Evolutionary conservation across 2,329 filamentous ascomycete genomes (phyloP).

Genomic region (Seiridium unicorne): DNA sequence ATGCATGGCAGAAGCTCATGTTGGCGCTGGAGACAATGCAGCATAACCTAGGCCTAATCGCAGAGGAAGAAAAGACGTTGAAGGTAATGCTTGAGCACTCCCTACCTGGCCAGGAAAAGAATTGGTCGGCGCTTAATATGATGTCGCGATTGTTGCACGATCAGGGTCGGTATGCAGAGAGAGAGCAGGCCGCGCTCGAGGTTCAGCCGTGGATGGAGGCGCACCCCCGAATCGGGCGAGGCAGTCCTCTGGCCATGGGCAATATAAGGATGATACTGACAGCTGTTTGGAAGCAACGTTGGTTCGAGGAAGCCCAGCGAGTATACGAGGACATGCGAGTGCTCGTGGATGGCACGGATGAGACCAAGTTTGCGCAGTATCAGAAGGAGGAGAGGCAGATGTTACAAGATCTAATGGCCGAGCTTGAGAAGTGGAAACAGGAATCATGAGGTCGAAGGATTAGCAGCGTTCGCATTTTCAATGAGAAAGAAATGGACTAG

Average conservation of each 20-base stretch:
- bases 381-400: neutral
- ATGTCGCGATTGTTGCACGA: neutral
- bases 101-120: neutral
- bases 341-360: neutral
- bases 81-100: neutral
- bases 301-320: neutral
- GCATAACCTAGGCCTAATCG: neutral
- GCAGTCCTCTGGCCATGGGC: neutral
- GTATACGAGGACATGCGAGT: neutral
- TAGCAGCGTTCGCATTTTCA: too few species aligned
- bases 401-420: neutral
- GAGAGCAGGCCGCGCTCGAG: neutral
- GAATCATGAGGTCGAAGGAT: neutral
- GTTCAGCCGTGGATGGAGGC: neutral
- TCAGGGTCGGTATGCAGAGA: neutral
- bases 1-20: neutral
- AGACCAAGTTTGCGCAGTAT: neutral
- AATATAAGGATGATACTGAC: neutral
- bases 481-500: too few species aligned
- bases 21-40: neutral
- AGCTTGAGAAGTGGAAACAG: neutral
- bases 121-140: conserved; percentile 1
- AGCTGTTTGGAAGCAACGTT: neutral
- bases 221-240: neutral
- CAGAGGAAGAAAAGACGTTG: neutral